phyloP scores from a whole-genome alignment of 2,329 filamentous ascomycete genomes.

The Dendryphion nanum region DNA sequence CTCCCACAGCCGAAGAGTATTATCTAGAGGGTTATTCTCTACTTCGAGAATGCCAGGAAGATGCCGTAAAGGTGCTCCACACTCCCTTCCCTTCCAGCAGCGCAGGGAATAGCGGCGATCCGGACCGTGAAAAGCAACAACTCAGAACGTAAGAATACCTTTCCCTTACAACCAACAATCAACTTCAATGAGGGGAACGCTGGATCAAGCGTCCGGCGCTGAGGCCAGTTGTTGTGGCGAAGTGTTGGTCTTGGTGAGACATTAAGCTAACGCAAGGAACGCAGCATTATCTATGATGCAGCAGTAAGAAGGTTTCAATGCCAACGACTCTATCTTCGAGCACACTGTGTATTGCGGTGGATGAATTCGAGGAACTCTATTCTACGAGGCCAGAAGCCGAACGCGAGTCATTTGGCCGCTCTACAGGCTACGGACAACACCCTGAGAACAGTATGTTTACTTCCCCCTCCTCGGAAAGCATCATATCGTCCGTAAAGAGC shows the following conservation, averaged over 20 bases:
- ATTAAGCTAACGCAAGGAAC: constrained; percentile 18
- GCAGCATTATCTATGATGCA: constrained; percentile 60
- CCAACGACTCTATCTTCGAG: constrained; percentile 60
- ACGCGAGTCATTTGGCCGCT: constrained; percentile 46
- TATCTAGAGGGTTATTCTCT: constrained; percentile 59
- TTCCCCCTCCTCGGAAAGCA: neutral
- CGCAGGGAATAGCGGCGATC: constrained; percentile 44
- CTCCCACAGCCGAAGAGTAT: constrained; percentile 54
- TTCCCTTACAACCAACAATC: neutral
- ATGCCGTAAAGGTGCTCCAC: constrained; percentile 55
- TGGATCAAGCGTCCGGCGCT: neutral
- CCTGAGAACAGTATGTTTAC: constrained; percentile 46
- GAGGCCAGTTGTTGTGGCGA: neutral
- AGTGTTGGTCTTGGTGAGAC: neutral
- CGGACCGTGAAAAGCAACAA: constrained; percentile 57
- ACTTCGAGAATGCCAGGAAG: constrained; percentile 54
- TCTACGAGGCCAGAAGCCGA: constrained; percentile 51
- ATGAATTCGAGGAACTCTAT: constrained; percentile 53
- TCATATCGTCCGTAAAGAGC: neutral
- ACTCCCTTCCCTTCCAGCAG: constrained; percentile 51
- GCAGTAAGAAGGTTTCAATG: constrained; percentile 60
- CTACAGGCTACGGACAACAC: constrained; percentile 50
- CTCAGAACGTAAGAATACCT: constrained; percentile 50
- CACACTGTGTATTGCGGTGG: constrained; percentile 59
- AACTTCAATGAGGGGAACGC: neutral